Evolutionary conservation across 2,329 filamentous ascomycete genomes (phyloP).

Genomic region (Penicillium concentricum): DNA sequence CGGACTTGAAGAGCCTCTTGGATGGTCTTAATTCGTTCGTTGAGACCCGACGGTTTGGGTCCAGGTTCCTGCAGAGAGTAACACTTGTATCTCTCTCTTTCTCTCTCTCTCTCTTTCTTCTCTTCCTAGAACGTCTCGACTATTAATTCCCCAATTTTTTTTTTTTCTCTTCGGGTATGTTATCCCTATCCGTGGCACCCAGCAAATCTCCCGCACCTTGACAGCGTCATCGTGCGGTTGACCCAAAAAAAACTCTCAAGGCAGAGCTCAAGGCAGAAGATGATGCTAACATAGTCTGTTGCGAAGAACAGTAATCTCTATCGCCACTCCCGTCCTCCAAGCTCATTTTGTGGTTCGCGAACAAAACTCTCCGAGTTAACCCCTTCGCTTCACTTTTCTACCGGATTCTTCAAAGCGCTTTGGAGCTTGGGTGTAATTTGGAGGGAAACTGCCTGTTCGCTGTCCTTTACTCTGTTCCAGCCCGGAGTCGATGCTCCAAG

Average conservation of each 20-base stretch:
- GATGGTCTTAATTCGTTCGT: neutral
- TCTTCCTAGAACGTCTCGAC: neutral
- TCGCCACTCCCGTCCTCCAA: slow-evolving; percentile 6
- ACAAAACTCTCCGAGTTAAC: slow-evolving; percentile 3
- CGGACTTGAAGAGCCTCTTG: neutral
- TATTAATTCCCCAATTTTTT: slow-evolving; percentile 2
- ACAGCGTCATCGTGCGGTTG: slow-evolving; percentile 32
- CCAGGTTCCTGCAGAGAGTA: slow-evolving; percentile 1
- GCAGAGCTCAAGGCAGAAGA: neutral
- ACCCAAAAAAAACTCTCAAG: slow-evolving; percentile 12
- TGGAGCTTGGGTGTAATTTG: neutral
- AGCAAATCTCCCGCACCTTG: slow-evolving; percentile 37
- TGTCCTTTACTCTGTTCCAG: slow-evolving; percentile 2
- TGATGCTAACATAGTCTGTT: neutral
- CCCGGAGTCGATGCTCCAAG: slow-evolving; percentile 29
- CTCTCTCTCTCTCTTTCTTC: neutral
- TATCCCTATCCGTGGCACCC: slow-evolving; percentile 29
- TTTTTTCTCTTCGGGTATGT: slow-evolving; percentile 7
- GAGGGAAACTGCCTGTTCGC: neutral
- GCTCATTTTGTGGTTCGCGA: slow-evolving; percentile 9
- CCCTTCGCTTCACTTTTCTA: slow-evolving; percentile 4
- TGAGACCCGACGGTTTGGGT: slow-evolving; percentile 1
- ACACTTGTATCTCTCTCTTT: neutral
- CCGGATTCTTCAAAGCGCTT: neutral
- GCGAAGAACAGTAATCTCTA: too few species aligned